Percentiles rank a stretch among this genome's conserved stretches.
These are phyloP conservation scores for Cyclotella baltica DNA, from an alignment of 108 stramenopile species.

Conservation along the genomic window DNA sequence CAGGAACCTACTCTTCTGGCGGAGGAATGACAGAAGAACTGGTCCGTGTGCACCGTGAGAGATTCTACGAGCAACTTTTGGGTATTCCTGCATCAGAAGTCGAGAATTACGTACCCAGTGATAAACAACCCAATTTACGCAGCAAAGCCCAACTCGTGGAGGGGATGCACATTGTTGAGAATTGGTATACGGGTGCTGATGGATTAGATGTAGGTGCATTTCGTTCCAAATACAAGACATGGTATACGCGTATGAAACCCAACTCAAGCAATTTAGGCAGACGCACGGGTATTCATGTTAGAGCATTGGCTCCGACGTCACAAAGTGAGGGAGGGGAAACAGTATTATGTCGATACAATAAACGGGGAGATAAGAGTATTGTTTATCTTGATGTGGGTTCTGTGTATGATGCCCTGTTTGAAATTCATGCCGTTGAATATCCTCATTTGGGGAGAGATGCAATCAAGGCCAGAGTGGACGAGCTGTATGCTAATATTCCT, in stretches of 20 bases:
- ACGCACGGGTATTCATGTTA: conserved; percentile 36
- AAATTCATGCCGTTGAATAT: conserved; percentile 31
- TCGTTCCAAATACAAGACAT: conserved; percentile 34
- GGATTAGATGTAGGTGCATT: conserved; percentile 25
- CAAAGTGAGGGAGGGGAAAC: conserved; percentile 13
- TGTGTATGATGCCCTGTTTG: conserved; percentile 35
- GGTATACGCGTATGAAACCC: conserved; percentile 44
- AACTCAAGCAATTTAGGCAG: conserved; percentile 13
- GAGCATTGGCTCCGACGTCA: conserved; percentile 13
- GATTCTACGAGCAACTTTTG: conserved; percentile 19
- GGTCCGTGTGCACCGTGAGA: conserved; percentile 15
- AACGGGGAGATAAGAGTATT: conserved; percentile 24
- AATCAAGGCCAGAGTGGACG: conserved; percentile 24
- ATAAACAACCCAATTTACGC: conserved; percentile 19
- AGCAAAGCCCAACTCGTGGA: conserved; percentile 26
- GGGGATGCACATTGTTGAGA: conserved; percentile 20
- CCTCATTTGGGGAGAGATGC: conserved; percentile 22
- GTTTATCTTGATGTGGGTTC: conserved; percentile 35
- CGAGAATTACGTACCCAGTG: conserved; percentile 17
- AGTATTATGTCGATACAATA: conserved; percentile 30
- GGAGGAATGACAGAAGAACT: conserved; percentile 3
- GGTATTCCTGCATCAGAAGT: conserved; percentile 12
- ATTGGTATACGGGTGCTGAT: conserved; percentile 41
- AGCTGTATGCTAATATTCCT: conserved; percentile 38
- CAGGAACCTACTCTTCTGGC: conserved; percentile 17